Conservation (phyloP, 1,284 basidiomycete genomes). For the Pisolithus thermaeus region DNA sequence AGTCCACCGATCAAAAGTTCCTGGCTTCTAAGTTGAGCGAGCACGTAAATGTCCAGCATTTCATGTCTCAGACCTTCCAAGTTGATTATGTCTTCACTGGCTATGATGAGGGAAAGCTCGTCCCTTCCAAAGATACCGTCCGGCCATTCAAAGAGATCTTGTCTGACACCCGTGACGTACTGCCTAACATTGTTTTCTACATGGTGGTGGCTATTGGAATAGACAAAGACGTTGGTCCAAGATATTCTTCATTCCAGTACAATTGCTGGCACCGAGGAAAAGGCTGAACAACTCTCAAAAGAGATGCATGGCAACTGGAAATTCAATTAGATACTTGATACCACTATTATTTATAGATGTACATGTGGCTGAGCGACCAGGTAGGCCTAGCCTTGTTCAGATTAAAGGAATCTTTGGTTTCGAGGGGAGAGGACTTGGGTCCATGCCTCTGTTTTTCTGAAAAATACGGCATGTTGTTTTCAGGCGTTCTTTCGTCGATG, state of each 20-base stretch:
- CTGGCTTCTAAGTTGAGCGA: slow-evolving; percentile 63
- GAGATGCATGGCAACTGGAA: slow-evolving; percentile 68
- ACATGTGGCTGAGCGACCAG: no score
- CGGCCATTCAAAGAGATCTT: slow-evolving; percentile 97
- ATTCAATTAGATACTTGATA: slow-evolving; percentile 6
- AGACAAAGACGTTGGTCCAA: neutral
- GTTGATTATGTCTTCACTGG: slow-evolving; percentile 99
- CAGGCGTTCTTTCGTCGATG: no score
- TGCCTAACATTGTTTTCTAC: slow-evolving; percentile 95
- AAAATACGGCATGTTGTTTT: no score
- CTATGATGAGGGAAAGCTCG: slow-evolving; percentile 89
- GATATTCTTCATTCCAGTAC: slow-evolving; percentile 55
- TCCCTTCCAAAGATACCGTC: slow-evolving; percentile 88
- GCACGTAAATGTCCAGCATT: slow-evolving; percentile 90
- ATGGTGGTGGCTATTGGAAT: slow-evolving; percentile 45
- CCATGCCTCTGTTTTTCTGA: no score
- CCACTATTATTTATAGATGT: neutral
- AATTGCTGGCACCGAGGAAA: slow-evolving; percentile 91
- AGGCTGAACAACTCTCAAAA: slow-evolving; percentile 95
- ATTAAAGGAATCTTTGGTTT: no score
- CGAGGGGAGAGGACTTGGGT: no score
- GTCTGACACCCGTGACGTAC: slow-evolving; percentile 77
- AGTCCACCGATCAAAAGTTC: slow-evolving; percentile 7
- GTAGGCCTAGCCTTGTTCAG: no score
- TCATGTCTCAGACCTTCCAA: slow-evolving; percentile 99